Evolutionary conservation across 768 basidiomycete species (phyloP).

Genomic region (Strobilomyces dryophilus): DNA sequence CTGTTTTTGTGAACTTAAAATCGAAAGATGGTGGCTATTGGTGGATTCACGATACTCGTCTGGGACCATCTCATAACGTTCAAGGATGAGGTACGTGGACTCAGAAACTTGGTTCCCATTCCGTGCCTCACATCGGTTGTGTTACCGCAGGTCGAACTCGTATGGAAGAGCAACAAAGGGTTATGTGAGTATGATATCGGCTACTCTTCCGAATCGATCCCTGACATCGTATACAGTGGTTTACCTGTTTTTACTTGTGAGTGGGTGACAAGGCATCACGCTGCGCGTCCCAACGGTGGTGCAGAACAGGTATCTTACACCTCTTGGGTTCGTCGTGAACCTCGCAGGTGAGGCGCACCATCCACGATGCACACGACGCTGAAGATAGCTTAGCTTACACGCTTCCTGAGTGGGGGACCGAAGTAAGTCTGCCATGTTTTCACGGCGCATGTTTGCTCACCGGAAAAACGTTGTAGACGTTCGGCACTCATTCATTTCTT

Average conservation of each 20-base stretch:
- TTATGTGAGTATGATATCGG: conserved; percentile 24
- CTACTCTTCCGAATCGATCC: background rate
- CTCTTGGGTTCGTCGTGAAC: conserved; percentile 59
- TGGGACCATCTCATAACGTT: conserved; percentile 44
- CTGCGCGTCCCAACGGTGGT: background rate
- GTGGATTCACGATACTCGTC: conserved; percentile 46
- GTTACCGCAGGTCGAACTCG: conserved; percentile 29
- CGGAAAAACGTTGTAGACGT: conserved; percentile 8
- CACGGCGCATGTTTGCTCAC: background rate
- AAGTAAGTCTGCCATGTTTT: conserved; percentile 7
- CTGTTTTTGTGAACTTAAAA: background rate
- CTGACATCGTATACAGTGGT: conserved; percentile 19
- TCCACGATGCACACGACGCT: background rate
- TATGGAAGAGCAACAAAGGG: conserved; percentile 37
- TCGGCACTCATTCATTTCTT: background rate
- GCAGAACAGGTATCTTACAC: conserved; percentile 64
- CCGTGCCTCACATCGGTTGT: background rate
- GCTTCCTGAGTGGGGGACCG: conserved; percentile 11
- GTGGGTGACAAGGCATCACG: conserved; percentile 1
- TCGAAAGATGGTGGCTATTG: conserved; percentile 47
- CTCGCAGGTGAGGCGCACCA: conserved; percentile 30
- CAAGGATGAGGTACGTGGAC: conserved; percentile 31
- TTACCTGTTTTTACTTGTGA: conserved; percentile 37
- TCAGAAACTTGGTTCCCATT: background rate
- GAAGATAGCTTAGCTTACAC: conserved; percentile 10